A percentile compares a stretch with the other conserved stretches of the same genome.
phyloP scores from a whole-genome alignment of 306 rosid species.

The Quercus dentata region DNA sequence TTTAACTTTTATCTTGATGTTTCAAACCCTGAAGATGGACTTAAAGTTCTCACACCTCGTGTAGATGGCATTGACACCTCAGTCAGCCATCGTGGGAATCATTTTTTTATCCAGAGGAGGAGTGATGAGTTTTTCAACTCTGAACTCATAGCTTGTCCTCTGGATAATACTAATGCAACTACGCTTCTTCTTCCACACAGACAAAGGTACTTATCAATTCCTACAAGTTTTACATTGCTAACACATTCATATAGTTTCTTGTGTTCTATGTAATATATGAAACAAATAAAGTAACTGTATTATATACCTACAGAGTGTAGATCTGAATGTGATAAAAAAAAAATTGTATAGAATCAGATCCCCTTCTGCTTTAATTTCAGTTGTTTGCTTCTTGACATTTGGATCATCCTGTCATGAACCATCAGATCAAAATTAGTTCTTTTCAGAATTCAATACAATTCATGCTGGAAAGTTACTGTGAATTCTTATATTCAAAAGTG shows the following conservation, averaged over 20 bases:
- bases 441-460: no score
- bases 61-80: conserved; percentile 71
- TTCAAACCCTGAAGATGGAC: conserved; percentile 70
- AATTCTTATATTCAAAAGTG: no score
- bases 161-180: conserved; percentile 57
- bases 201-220: conserved; percentile 54
- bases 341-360: no score
- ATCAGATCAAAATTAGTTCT: no score
- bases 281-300: no score
- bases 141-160: conserved; percentile 73
- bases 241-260: background rate
- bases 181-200: conserved; percentile 85
- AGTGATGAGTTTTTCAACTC: conserved; percentile 77
- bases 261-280: no score
- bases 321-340: no score
- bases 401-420: no score
- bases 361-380: no score
- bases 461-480: no score
- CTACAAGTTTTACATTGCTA: background rate
- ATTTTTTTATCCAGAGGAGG: conserved; percentile 72
- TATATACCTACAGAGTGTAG: no score
- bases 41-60: conserved; percentile 72
- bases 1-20: conserved; percentile 89
- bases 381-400: no score
- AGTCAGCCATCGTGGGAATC: conserved; percentile 84